Percentiles rank a stretch among this genome's conserved stretches.
phyloP scores from a whole-genome alignment of 2,329 filamentous ascomycete species.

The Pseudofabraea citricarpa region DNA sequence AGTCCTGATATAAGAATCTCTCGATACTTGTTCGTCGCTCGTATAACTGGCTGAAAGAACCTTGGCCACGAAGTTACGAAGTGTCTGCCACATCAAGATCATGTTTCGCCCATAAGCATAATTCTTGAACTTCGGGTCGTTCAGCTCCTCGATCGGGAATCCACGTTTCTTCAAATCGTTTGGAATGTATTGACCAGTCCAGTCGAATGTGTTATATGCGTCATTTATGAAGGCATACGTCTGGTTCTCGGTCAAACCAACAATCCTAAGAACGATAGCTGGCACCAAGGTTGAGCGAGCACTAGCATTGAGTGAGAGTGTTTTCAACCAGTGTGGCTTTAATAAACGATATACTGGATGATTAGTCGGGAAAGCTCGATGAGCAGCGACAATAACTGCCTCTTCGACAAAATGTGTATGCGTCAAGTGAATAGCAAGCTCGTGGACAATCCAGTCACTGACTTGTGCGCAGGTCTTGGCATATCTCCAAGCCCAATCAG shows the following conservation, averaged over 20 bases:
- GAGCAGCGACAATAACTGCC: constrained; percentile 40
- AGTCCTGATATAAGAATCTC: constrained; percentile 29
- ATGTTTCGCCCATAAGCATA: constrained; percentile 45
- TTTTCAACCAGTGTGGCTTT: constrained; percentile 45
- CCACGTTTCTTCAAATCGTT: constrained; percentile 38
- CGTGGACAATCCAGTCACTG: constrained; percentile 44
- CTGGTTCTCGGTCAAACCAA: constrained; percentile 35
- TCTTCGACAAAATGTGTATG: constrained; percentile 43
- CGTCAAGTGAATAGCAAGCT: constrained; percentile 41
- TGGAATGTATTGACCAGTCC: constrained; percentile 34
- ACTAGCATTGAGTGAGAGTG: constrained; percentile 42
- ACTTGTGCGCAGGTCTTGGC: constrained; percentile 45
- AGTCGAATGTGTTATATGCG: constrained; percentile 40
- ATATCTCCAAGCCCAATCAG: constrained; percentile 48
- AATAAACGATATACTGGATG: constrained; percentile 40
- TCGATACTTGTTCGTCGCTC: constrained; percentile 25
- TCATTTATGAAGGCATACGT: constrained; percentile 33
- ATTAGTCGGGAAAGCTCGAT: constrained; percentile 34
- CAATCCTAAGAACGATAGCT: constrained; percentile 35
- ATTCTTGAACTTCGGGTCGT: constrained; percentile 37
- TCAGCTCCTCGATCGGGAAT: constrained; percentile 32
- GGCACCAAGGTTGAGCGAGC: constrained; percentile 40
- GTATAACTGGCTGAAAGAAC: constrained; percentile 33
- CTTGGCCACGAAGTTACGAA: constrained; percentile 36
- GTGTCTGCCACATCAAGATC: constrained; percentile 36